These are phyloP conservation scores for Aspergillus japonicus DNA, from an alignment of 2,329 filamentous ascomycete genomes.

Conservation along the genomic window DNA sequence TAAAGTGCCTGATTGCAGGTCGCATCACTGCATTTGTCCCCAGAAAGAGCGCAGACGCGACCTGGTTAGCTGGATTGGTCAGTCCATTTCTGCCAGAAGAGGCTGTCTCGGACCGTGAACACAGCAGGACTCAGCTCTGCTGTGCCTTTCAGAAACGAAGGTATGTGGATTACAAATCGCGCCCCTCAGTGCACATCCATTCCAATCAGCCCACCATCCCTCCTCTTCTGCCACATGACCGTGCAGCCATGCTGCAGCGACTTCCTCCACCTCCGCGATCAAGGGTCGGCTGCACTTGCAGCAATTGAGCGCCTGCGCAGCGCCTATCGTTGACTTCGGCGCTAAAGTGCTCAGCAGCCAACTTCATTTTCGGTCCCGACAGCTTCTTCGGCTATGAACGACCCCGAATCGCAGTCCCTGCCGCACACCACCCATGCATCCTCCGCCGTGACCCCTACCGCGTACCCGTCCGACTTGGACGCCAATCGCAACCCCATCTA, in stretches of 20 bases:
- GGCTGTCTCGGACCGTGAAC: slow-evolving; percentile 26
- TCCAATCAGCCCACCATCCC: slow-evolving; percentile 35
- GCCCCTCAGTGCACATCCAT: slow-evolving; percentile 55
- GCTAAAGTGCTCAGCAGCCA: slow-evolving; percentile 30
- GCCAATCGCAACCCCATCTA: slow-evolving; percentile 35
- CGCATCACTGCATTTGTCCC: slow-evolving; percentile 26
- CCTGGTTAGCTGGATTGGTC: slow-evolving; percentile 11
- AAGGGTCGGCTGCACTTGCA: slow-evolving; percentile 6
- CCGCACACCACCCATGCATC: slow-evolving; percentile 44
- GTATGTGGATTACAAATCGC: slow-evolving; percentile 58
- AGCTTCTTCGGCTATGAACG: slow-evolving; percentile 44
- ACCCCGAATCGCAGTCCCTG: slow-evolving; percentile 46
- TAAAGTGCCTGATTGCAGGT: slow-evolving; percentile 22
- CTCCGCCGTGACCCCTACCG: slow-evolving; percentile 37
- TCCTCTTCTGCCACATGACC: slow-evolving; percentile 48
- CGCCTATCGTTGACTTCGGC: slow-evolving; percentile 12
- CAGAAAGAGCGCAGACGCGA: slow-evolving; percentile 12
- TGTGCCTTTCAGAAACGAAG: slow-evolving; percentile 37
- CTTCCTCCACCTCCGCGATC: slow-evolving; percentile 20
- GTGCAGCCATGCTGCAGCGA: slow-evolving; percentile 55
- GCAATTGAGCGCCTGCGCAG: slow-evolving; percentile 17
- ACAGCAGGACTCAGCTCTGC: slow-evolving; percentile 23
- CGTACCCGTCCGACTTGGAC: slow-evolving; percentile 28
- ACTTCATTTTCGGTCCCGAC: slow-evolving; percentile 32
- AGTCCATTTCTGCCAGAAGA: slow-evolving; percentile 19